phyloP scores from a whole-genome alignment of 805 yeast genomes.

The Candida berthetii region DNA sequence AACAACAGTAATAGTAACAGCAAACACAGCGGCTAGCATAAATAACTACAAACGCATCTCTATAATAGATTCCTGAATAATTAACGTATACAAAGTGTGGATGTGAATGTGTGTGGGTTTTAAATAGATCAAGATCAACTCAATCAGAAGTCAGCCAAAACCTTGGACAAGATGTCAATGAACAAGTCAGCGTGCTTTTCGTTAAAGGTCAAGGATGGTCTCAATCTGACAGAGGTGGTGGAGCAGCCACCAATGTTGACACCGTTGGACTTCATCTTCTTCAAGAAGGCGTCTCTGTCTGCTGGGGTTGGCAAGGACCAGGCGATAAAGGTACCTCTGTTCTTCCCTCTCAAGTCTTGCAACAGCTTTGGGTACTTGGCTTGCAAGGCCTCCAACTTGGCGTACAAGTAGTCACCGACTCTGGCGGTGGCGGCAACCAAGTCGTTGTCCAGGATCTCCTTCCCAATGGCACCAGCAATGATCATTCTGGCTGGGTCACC shows the following conservation, averaged over 20 bases:
- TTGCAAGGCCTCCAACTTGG: slow-evolving; percentile 45
- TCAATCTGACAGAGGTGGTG: slow-evolving; percentile 66
- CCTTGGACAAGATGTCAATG: slow-evolving; percentile 35
- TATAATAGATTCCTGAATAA: too few relatives aligned
- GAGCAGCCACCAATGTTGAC: slow-evolving; percentile 86
- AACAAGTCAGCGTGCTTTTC: slow-evolving; percentile 74
- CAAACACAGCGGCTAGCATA: too few relatives aligned
- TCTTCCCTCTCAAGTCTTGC: slow-evolving; percentile 64
- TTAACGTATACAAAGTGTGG: too few relatives aligned
- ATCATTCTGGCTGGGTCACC: slow-evolving; percentile 83
- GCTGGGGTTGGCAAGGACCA: slow-evolving; percentile 55
- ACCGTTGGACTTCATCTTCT: slow-evolving; percentile 56
- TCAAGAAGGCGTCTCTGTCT: slow-evolving; percentile 56
- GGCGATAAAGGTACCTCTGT: slow-evolving; percentile 77
- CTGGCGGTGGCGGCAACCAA: slow-evolving; percentile 47
- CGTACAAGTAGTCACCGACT: slow-evolving; percentile 65
- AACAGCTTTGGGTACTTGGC: slow-evolving; percentile 46
- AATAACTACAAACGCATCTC: too few relatives aligned
- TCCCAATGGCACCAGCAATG: slow-evolving; percentile 66
- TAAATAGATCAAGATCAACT: too few relatives aligned
- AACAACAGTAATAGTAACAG: too few relatives aligned
- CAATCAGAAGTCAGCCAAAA: slow-evolving; percentile 13
- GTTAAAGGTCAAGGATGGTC: slow-evolving; percentile 77
- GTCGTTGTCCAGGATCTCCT: slow-evolving; percentile 56
- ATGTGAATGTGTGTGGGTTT: too few relatives aligned